Conservation (phyloP, 2,329 filamentous ascomycete species). For the Emmonsia crescens region DNA sequence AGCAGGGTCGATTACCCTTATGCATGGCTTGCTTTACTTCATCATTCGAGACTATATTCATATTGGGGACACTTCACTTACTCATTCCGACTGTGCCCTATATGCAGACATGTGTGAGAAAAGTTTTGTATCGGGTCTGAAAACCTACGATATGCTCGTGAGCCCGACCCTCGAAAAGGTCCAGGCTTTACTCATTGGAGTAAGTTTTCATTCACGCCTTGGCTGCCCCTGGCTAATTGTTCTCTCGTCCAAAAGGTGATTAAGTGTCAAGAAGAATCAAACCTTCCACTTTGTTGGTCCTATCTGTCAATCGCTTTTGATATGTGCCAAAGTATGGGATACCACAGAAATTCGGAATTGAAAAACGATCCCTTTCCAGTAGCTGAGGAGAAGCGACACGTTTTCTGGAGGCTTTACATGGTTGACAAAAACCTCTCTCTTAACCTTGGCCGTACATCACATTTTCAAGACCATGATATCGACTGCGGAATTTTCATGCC, state of each 20-base stretch:
- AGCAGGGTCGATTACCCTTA: constrained; percentile 14
- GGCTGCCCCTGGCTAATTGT: not conserved
- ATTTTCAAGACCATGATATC: constrained; percentile 51
- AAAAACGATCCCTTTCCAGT: constrained; percentile 18
- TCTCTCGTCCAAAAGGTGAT: constrained; percentile 35
- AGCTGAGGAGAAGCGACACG: constrained; percentile 17
- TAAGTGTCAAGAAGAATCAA: constrained; percentile 51
- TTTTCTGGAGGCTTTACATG: constrained; percentile 51
- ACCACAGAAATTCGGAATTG: constrained; percentile 37
- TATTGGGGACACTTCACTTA: constrained; percentile 30
- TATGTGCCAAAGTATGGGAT: constrained; percentile 52
- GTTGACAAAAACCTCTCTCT: constrained; percentile 49
- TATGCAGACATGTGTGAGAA: constrained; percentile 28
- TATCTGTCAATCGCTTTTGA: constrained; percentile 48
- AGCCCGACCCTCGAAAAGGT: constrained; percentile 46
- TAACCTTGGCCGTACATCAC: constrained; percentile 46
- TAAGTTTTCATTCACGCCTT: constrained; percentile 18
- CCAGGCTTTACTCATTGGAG: constrained; percentile 48
- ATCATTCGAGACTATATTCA: constrained; percentile 20
- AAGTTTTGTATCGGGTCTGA: constrained; percentile 35
- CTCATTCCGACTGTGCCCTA: constrained; percentile 22
- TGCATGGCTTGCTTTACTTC: constrained; percentile 18
- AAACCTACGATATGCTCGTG: constrained; percentile 44
- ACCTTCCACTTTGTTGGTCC: constrained; percentile 52
- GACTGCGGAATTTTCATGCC: constrained; percentile 34